Base-by-base conservation (phyloP, 2,329 filamentous ascomycete species). In the Trichophyton simii region DNA sequence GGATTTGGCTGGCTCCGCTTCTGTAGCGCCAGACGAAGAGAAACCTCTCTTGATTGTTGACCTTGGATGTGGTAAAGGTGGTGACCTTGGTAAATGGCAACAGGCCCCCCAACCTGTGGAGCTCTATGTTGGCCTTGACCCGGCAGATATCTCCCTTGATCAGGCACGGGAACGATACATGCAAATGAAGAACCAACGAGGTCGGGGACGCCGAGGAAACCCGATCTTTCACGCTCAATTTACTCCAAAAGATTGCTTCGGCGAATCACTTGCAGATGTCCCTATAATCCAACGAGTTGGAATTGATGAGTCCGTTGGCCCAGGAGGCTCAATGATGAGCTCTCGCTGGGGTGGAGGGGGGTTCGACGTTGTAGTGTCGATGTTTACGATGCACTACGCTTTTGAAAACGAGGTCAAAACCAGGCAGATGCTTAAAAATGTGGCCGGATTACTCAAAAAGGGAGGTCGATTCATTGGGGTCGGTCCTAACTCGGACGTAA, bases 321-420 rank as follows among this genome's bases (percentile, higher is more conserved):
- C 78, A 0, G 62, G 46, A 31, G 73, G 75, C 1, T 74, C 73
- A 25, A 74, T 80, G 38, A 78, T 81, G 67, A 77, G 77, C 76
- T 88, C 84, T 73, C 85, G 84, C 44, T 86, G 82, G 75, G 82
- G 83, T 64, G 84, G 84, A 60, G 87, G 87, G 61, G 91, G 92
- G 3, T 99, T 97, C 68, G 94, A 99, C 72, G 88, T 97, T 48
- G 92, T 99, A 65, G 91, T 87, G 71, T 96, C 96, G 84, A 99
- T 99, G 94, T 99, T 99, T 74, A 95, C 91, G 69, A 94, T 99
- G 85, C 94, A 99, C 76, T 99, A 99, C 73, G 91, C 94, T 4
- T 99, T 97, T 68, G 94, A 97, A 77, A 89, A 81, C 59, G 92
- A 99, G 73, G 83, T 84, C 57, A 95, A 96, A 73, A 90, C 92